These are phyloP conservation scores for Trifolium fragiferum DNA, from an alignment of 306 rosid genomes.

Conservation along the genomic window DNA sequence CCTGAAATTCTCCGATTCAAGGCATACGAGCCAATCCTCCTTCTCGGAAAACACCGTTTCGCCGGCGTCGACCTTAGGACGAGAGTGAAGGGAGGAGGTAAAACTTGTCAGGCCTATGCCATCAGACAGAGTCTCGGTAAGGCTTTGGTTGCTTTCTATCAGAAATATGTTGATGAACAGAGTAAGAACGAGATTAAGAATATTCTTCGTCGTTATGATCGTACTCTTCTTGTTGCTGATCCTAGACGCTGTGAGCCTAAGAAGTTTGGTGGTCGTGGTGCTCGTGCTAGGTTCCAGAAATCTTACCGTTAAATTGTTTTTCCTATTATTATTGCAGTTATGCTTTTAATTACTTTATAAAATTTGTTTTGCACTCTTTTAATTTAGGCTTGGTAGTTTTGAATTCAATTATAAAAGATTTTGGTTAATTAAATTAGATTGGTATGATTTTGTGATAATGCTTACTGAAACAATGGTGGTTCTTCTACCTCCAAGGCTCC, in stretches of 20 bases:
- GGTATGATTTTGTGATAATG: no score
- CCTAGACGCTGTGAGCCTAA: constrained; percentile 90
- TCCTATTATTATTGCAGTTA: no score
- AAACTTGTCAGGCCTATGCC: constrained; percentile 82
- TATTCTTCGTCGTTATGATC: constrained; percentile 70
- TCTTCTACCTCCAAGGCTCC: no score
- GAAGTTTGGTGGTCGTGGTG: constrained; percentile 94
- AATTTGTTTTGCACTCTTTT: no score
- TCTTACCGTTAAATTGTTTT: no score
- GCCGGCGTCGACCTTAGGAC: constrained; percentile 79
- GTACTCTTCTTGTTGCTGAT: constrained; percentile 80
- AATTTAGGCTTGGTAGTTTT: no score
- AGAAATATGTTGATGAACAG: constrained; percentile 86
- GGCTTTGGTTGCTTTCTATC: constrained; percentile 77
- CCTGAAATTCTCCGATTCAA: constrained; percentile 87
- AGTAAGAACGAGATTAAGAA: constrained; percentile 90
- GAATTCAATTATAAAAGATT: no score
- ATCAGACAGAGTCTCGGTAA: constrained; percentile 85
- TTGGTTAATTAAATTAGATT: no score
- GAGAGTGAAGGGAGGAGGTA: constrained; percentile 83
- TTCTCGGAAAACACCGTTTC: constrained; percentile 77
- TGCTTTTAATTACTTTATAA: no score
- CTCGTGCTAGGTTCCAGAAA: constrained; percentile 82
- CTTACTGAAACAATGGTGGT: no score
- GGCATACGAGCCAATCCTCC: constrained; percentile 80